These are phyloP conservation scores for Lagenaria siceraria DNA, from an alignment of 306 rosid species.

Conservation along the genomic window DNA sequence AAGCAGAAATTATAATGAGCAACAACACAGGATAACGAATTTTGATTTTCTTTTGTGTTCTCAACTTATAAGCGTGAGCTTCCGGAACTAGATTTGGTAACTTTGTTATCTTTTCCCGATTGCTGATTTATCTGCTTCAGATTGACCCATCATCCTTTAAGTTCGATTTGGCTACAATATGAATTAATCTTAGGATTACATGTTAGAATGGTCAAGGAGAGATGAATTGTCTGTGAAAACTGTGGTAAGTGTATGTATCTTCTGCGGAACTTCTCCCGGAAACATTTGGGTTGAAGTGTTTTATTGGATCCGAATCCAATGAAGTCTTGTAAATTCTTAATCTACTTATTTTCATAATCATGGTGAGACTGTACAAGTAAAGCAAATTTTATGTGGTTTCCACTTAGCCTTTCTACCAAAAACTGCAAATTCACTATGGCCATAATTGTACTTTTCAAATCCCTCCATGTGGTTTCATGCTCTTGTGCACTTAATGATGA, in stretches of 20 bases:
- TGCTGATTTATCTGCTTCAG: neutral
- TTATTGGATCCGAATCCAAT: neutral
- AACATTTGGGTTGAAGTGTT: neutral
- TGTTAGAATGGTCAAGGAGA: neutral
- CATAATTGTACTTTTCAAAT: neutral
- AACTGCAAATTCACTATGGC: neutral
- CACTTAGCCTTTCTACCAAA: neutral
- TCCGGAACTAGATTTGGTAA: neutral
- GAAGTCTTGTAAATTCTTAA: neutral
- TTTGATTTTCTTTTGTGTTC: neutral
- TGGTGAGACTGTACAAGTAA: neutral
- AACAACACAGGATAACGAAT: neutral
- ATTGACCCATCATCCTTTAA: neutral
- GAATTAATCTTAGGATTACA: neutral
- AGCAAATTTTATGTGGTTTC: neutral
- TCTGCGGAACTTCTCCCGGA: neutral
- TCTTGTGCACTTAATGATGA: conserved; percentile 5
- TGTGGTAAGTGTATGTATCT: neutral
- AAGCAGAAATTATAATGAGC: neutral
- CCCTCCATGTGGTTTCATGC: neutral
- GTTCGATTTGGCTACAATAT: neutral
- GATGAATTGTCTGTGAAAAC: neutral
- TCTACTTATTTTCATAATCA: neutral
- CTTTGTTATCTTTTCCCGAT: neutral
- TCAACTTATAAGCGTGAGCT: neutral